Evolutionary conservation across 208 protist genomes (phyloP).

Genomic region (Leishmania major): DNA sequence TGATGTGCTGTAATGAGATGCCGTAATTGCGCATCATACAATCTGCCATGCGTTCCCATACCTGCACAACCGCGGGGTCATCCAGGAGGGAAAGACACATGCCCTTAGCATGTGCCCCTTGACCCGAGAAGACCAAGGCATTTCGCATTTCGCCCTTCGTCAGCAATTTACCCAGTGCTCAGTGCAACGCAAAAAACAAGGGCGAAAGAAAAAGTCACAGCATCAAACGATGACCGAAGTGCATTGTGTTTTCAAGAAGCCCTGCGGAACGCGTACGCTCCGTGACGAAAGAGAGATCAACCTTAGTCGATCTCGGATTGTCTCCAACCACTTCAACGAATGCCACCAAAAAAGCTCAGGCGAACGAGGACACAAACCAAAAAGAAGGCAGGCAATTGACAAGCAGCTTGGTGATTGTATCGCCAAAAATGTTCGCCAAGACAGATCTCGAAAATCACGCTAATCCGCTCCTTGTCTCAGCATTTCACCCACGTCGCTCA

Average conservation of each 20-base stretch:
- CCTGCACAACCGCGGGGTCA: constrained; percentile 31
- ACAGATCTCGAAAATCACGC: too few species aligned
- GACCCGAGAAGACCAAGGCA: constrained; percentile 82
- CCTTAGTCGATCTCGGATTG: too few species aligned
- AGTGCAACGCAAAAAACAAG: neutral
- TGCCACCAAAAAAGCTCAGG: neutral
- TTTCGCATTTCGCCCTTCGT: constrained; percentile 21
- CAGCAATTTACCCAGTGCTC: neutral
- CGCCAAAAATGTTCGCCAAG: too few species aligned
- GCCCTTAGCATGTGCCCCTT: constrained; percentile 73
- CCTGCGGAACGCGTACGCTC: neutral
- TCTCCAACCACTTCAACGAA: neutral
- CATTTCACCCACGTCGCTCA: too few species aligned
- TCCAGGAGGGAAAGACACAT: constrained; percentile 74
- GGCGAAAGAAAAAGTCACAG: neutral
- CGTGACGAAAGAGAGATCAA: neutral
- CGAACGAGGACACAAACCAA: neutral
- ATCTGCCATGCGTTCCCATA: constrained; percentile 80
- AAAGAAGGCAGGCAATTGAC: neutral
- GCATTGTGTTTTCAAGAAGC: neutral
- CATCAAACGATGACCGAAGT: neutral
- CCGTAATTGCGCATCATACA: constrained; percentile 78
- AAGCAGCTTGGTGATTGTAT: neutral
- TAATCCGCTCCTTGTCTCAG: too few species aligned
- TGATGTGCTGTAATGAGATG: constrained; percentile 68